These are phyloP conservation scores for Lecanosticta acicola DNA, from an alignment of 2,329 filamentous ascomycete species.

Conservation along the genomic window DNA sequence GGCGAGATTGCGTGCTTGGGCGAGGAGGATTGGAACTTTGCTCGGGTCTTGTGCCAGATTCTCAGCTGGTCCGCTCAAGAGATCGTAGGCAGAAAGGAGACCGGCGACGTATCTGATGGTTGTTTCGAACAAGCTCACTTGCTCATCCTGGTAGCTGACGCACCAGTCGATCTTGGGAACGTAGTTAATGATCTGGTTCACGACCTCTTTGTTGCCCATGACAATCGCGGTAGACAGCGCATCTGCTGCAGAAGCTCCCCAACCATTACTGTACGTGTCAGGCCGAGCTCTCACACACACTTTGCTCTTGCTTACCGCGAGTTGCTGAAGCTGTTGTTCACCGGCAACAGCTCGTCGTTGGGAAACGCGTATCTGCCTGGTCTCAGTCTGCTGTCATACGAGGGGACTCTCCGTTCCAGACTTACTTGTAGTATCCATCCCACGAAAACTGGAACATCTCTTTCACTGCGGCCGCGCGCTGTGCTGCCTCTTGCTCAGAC, in stretches of 20 bases:
- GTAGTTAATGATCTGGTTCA: slow-evolving; percentile 64
- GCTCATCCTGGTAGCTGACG: slow-evolving; percentile 59
- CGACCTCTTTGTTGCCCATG: slow-evolving; percentile 64
- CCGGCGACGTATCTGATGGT: slow-evolving; percentile 84
- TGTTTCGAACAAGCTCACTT: slow-evolving; percentile 79
- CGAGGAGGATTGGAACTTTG: slow-evolving; percentile 56
- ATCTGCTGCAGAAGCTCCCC: slow-evolving; percentile 81
- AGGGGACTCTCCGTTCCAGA: neutral
- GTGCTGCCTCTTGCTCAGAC: slow-evolving; percentile 12
- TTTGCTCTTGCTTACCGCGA: slow-evolving; percentile 39
- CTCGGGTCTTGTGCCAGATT: slow-evolving; percentile 18
- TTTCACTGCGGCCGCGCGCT: slow-evolving; percentile 54
- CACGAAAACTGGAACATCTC: slow-evolving; percentile 66
- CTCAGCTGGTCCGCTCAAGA: slow-evolving; percentile 61
- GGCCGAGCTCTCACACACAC: neutral
- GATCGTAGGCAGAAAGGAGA: slow-evolving; percentile 68
- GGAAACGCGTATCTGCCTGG: slow-evolving; percentile 46
- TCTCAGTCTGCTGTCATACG: slow-evolving; percentile 1
- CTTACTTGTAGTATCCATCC: slow-evolving; percentile 46
- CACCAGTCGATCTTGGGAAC: slow-evolving; percentile 67
- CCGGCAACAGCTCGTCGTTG: slow-evolving; percentile 54
- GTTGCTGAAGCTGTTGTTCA: slow-evolving; percentile 60
- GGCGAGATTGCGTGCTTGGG: slow-evolving; percentile 63
- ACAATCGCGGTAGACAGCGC: slow-evolving; percentile 74
- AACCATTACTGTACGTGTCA: slow-evolving; percentile 55